phyloP scores from a whole-genome alignment of 2,329 filamentous ascomycete genomes.

The Conoideocrella luteorostrata region DNA sequence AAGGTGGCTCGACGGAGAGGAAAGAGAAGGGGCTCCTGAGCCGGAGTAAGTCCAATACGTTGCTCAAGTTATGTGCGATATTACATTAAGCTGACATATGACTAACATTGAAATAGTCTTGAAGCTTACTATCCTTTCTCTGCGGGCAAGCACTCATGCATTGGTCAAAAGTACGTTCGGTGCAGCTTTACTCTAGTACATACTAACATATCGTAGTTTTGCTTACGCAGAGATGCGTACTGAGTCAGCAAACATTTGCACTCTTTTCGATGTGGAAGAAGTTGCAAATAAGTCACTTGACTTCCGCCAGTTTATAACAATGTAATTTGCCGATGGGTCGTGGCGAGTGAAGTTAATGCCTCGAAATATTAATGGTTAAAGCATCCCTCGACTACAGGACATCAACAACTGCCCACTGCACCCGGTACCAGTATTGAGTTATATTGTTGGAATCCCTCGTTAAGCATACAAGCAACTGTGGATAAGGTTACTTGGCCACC shows the following conservation, averaged over 20 bases:
- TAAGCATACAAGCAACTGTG: too few relatives aligned
- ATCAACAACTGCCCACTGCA: too few relatives aligned
- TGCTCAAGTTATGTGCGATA: neutral
- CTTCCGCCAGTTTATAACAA: neutral
- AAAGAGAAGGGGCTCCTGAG: neutral
- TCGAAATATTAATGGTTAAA: too few relatives aligned
- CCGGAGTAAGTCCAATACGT: neutral
- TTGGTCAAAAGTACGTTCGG: neutral
- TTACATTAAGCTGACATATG: too few relatives aligned
- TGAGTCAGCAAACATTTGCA: neutral
- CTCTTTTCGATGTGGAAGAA: neutral
- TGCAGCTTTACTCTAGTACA: neutral
- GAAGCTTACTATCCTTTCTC: neutral
- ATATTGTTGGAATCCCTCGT: too few relatives aligned
- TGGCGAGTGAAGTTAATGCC: neutral
- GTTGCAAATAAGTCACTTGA: neutral
- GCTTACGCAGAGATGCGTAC: neutral
- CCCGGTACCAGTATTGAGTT: too few relatives aligned
- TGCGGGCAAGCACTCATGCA: neutral
- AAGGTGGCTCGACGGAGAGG: neutral
- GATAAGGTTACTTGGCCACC: too few relatives aligned
- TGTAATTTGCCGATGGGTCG: neutral
- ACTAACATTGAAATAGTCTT: too few relatives aligned
- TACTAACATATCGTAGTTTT: neutral
- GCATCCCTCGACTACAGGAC: too few relatives aligned